A percentile compares a stretch with the other conserved stretches of the same genome.
Conservation (phyloP, 2,329 filamentous ascomycete genomes). For the Penicillium sp. region DNA sequence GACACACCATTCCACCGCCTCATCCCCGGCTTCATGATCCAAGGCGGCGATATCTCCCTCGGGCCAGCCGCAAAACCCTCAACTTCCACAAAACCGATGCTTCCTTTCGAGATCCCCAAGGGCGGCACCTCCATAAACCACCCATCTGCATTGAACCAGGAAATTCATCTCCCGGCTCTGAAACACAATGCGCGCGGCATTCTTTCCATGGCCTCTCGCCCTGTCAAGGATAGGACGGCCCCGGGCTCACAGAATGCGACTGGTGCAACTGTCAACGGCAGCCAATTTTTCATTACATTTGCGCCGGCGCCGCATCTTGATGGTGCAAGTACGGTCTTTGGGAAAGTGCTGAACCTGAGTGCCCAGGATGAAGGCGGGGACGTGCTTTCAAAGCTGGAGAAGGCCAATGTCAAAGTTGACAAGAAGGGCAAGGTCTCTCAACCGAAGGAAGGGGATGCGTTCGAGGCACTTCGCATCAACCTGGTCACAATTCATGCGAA, state of each 20-base stretch:
- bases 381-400: slow-evolving; percentile 49
- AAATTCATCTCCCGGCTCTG: slow-evolving; percentile 54
- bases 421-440: slow-evolving; percentile 56
- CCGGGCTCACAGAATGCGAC: slow-evolving; percentile 43
- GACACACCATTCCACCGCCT: slow-evolving; percentile 59
- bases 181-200: slow-evolving; percentile 55
- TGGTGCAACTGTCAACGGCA: slow-evolving; percentile 47
- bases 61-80: slow-evolving; percentile 41
- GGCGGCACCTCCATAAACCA: slow-evolving; percentile 53
- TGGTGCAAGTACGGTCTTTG: slow-evolving; percentile 63
- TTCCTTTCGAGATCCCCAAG: slow-evolving; percentile 49
- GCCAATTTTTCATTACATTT: slow-evolving; percentile 61
- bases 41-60: slow-evolving; percentile 53
- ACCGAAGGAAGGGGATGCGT: slow-evolving; percentile 38
- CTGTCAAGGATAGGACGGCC: slow-evolving; percentile 42
- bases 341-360: slow-evolving; percentile 49
- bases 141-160: slow-evolving; percentile 54
- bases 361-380: slow-evolving; percentile 43
- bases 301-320: slow-evolving; percentile 59
- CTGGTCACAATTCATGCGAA: slow-evolving; percentile 60
- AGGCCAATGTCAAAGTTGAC: slow-evolving; percentile 56
- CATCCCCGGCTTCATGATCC: slow-evolving; percentile 60
- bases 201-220: slow-evolving; percentile 56
- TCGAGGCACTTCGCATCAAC: slow-evolving; percentile 52
- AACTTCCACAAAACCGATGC: slow-evolving; percentile 38